A percentile compares a stretch with the other conserved stretches of the same genome.
phyloP scores from a whole-genome alignment of 2,329 filamentous ascomycete species.

The Calonectria honghensis region DNA sequence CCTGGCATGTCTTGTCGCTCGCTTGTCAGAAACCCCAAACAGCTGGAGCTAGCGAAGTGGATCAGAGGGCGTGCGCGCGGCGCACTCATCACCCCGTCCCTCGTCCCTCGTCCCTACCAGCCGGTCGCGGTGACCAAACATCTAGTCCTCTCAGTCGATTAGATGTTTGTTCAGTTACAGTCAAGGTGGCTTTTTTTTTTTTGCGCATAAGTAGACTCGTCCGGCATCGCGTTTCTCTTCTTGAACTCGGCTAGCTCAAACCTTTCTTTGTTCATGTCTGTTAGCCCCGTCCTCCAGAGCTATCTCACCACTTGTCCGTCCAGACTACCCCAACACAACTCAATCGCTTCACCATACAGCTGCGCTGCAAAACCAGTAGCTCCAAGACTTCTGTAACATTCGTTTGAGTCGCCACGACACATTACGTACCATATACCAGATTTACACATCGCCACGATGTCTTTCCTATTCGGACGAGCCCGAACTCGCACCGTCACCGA shows the following conservation, averaged over 20 bases:
- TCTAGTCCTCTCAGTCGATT: conserved; percentile 5
- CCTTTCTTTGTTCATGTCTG: conserved; percentile 18
- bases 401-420: background rate
- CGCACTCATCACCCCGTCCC: conserved; percentile 26
- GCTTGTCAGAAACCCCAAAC: conserved; percentile 10
- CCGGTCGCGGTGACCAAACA: conserved; percentile 31
- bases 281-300: conserved; percentile 8
- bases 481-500: conserved; percentile 72
- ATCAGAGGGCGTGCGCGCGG: conserved; percentile 29
- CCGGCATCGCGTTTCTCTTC: background rate
- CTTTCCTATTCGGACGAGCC: conserved; percentile 74
- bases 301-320: conserved; percentile 21
- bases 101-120: conserved; percentile 23
- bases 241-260: conserved; percentile 24
- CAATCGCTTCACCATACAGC: conserved; percentile 24
- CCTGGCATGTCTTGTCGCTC: background rate
- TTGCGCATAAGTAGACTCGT: conserved; percentile 14
- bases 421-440: background rate
- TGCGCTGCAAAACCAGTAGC: background rate
- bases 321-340: background rate
- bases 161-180: conserved; percentile 24
- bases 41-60: conserved; percentile 34
- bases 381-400: background rate
- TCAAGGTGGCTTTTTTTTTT: background rate
- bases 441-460: conserved; percentile 61